phyloP scores from a whole-genome alignment of 2,329 filamentous ascomycete genomes.

The Alternaria hordeiaustralica region DNA sequence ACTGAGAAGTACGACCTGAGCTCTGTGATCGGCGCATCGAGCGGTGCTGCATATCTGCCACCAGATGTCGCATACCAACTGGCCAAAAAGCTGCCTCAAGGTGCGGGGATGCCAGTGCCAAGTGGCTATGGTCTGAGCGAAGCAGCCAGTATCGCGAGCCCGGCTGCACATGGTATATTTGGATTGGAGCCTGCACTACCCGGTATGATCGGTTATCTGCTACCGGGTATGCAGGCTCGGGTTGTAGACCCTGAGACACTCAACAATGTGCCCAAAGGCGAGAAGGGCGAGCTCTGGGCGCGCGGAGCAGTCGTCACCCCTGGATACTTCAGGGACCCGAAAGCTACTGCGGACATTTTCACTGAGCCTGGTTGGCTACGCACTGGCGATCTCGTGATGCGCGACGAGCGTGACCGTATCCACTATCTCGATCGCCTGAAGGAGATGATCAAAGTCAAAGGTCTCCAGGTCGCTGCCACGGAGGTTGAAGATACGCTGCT shows the following conservation, averaged over 20 bases:
- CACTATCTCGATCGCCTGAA: constrained; percentile 48
- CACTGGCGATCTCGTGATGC: constrained; percentile 37
- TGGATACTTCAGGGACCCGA: constrained; percentile 39
- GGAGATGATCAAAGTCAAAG: constrained; percentile 58
- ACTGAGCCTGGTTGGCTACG: constrained; percentile 35
- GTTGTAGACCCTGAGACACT: constrained; percentile 37
- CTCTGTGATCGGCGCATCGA: constrained; percentile 28
- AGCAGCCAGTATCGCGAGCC: constrained; percentile 36
- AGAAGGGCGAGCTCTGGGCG: constrained; percentile 39
- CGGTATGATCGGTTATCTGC: constrained; percentile 36
- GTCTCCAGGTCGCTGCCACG: constrained; percentile 58
- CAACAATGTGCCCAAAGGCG: constrained; percentile 29
- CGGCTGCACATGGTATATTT: constrained; percentile 32
- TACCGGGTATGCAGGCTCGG: constrained; percentile 37
- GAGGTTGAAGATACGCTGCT: constrained; percentile 57
- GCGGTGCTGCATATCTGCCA: constrained; percentile 39
- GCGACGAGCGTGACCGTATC: constrained; percentile 34
- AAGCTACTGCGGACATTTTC: constrained; percentile 38
- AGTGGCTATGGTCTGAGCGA: constrained; percentile 40
- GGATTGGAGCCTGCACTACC: constrained; percentile 29
- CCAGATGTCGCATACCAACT: constrained; percentile 38
- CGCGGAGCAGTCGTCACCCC: constrained; percentile 38
- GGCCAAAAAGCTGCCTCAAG: constrained; percentile 36
- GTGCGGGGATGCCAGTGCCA: constrained; percentile 28
- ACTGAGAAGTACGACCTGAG: constrained; percentile 37